Evolutionary conservation across 2,329 filamentous ascomycete species (phyloP).

Genomic region (Didymella pinodella): DNA sequence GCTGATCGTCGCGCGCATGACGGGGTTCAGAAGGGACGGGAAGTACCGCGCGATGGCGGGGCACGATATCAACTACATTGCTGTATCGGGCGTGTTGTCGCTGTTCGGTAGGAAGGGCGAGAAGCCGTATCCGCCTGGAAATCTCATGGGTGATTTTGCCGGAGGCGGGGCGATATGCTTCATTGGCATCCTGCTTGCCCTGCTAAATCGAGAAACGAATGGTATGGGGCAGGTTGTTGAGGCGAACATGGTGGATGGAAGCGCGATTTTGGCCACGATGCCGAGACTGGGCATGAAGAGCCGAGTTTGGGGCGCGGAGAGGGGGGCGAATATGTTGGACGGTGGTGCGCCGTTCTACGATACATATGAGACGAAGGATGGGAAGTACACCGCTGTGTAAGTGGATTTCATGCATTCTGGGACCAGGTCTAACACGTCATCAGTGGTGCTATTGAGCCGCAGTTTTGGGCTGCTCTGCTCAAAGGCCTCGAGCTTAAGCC

Average conservation of each 20-base stretch:
- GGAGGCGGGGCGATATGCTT: constrained; percentile 86
- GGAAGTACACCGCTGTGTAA: constrained; percentile 77
- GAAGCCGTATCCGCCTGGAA: constrained; percentile 79
- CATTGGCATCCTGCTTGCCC: constrained; percentile 80
- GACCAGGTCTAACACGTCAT: constrained; percentile 9
- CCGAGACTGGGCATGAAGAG: constrained; percentile 72
- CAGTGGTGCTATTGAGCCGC: constrained; percentile 82
- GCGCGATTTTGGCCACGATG: constrained; percentile 79
- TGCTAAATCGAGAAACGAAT: constrained; percentile 69
- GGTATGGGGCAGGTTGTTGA: constrained; percentile 88
- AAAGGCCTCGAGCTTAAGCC: constrained; percentile 68
- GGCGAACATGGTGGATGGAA: constrained; percentile 96
- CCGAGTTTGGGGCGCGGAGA: constrained; percentile 66
- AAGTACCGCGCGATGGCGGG: constrained; percentile 88
- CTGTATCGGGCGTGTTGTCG: constrained; percentile 79
- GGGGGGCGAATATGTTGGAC: constrained; percentile 83
- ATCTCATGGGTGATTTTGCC: constrained; percentile 89
- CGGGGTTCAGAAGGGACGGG: constrained; percentile 87
- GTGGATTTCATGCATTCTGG: constrained; percentile 17
- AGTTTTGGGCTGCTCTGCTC: constrained; percentile 77
- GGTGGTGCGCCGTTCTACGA: constrained; percentile 88
- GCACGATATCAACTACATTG: constrained; percentile 96
- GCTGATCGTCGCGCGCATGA: constrained; percentile 84
- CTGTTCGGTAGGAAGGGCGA: constrained; percentile 75
- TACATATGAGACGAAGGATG: constrained; percentile 84